These are phyloP conservation scores for Syzygium aqueum DNA, from an alignment of 345 rosid species.

Conservation along the genomic window DNA sequence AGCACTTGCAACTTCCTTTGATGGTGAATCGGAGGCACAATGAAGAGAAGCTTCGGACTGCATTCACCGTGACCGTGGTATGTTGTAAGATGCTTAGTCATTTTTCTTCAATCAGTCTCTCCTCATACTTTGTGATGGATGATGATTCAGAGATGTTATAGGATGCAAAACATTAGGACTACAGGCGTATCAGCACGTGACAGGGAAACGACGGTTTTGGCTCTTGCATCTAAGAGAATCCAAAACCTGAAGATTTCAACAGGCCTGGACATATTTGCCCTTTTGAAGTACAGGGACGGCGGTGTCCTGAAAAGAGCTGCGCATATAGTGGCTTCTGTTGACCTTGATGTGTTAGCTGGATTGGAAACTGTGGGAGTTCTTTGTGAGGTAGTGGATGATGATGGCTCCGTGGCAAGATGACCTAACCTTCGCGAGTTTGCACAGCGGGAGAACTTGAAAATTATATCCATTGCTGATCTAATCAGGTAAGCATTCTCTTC, in stretches of 20 bases:
- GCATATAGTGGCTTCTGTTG: neutral
- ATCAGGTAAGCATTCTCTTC: neutral
- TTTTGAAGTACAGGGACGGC: neutral
- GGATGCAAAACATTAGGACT: too few species aligned
- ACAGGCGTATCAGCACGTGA: too few species aligned
- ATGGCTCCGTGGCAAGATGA: neutral
- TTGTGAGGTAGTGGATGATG: too few species aligned
- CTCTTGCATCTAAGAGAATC: neutral
- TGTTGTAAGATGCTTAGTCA: too few species aligned
- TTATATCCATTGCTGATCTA: neutral
- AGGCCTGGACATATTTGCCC: neutral
- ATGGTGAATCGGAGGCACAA: neutral
- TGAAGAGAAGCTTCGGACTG: neutral
- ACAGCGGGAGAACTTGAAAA: neutral
- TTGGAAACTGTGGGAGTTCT: too few species aligned
- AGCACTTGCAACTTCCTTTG: neutral
- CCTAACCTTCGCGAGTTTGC: rapidly evolving
- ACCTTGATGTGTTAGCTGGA: neutral
- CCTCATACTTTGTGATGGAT: too few species aligned
- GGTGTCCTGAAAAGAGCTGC: neutral
- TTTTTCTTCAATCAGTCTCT: too few species aligned
- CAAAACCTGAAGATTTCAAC: neutral
- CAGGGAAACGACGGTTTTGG: neutral
- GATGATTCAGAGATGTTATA: too few species aligned
- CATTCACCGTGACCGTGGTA: neutral